A percentile compares a stretch with the other conserved stretches of the same genome.
These are phyloP conservation scores for Cladosporium sp. DNA, from an alignment of 2,329 filamentous ascomycete species.

Conservation along the genomic window DNA sequence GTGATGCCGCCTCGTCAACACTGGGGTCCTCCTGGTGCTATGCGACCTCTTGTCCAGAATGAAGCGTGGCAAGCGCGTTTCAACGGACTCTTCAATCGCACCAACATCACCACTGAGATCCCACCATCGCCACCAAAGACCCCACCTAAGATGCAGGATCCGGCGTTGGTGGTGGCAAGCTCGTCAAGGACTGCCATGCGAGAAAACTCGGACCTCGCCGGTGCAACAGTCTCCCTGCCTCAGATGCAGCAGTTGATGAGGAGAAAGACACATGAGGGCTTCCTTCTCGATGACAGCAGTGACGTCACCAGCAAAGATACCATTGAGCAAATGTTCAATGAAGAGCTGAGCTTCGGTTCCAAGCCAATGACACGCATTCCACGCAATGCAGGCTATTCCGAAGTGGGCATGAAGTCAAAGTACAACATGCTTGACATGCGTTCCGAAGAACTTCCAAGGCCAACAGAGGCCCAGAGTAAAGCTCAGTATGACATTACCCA, in stretches of 20 bases:
- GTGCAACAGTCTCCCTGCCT: conserved; percentile 70
- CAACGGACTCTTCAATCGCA: conserved; percentile 69
- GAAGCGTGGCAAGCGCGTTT: conserved; percentile 76
- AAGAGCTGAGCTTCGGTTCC: conserved; percentile 46
- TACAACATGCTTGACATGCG: conserved; percentile 20
- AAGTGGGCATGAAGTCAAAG: conserved; percentile 9
- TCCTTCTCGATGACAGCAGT: conserved; percentile 29
- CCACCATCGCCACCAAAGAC: conserved; percentile 36
- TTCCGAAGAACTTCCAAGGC: conserved; percentile 14
- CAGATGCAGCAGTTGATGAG: conserved; percentile 13
- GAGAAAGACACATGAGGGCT: conserved; percentile 12
- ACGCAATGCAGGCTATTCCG: conserved; percentile 21
- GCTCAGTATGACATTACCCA: not conserved
- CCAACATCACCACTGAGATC: conserved; percentile 40
- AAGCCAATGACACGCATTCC: conserved; percentile 34
- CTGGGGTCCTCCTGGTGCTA: conserved; percentile 22
- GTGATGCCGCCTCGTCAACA: conserved; percentile 37
- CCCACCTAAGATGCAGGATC: conserved; percentile 41
- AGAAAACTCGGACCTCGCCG: conserved; percentile 46
- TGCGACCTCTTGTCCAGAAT: conserved; percentile 43
- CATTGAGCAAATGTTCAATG: conserved; percentile 40
- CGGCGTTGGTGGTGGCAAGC: conserved; percentile 53
- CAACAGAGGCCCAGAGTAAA: conserved; percentile 13
- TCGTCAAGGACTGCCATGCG: conserved; percentile 66
- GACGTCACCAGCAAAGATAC: conserved; percentile 38